Percentiles rank a stretch among this genome's conserved stretches.
phyloP scores from a whole-genome alignment of 2,329 filamentous ascomycete genomes.

The Neonectria neomacrospora region DNA sequence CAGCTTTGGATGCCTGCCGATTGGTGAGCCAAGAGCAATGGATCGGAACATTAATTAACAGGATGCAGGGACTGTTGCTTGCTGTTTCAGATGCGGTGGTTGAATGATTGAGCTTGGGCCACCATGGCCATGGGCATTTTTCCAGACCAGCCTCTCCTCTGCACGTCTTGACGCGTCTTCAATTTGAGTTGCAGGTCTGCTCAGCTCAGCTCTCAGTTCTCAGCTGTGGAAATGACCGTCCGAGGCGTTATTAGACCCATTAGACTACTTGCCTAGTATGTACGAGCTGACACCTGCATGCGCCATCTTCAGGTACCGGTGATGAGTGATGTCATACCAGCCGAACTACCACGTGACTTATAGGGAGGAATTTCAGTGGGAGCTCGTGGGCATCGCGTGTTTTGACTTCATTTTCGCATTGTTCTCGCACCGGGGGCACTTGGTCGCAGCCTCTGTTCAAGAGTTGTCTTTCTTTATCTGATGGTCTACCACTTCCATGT shows the following conservation, averaged over 20 bases:
- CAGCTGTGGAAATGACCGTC: too few relatives aligned
- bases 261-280: too few relatives aligned
- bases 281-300: too few relatives aligned
- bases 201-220: not conserved
- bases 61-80: not conserved
- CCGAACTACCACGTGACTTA: too few relatives aligned
- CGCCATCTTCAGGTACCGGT: too few relatives aligned
- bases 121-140: not conserved
- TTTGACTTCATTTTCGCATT: too few relatives aligned
- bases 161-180: not conserved
- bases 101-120: not conserved
- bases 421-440: too few relatives aligned
- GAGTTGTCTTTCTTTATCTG: not conserved
- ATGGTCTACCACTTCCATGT: not conserved
- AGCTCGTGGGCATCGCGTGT: too few relatives aligned
- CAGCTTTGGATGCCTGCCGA: not conserved
- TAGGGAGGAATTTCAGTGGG: too few relatives aligned
- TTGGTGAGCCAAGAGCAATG: not conserved
- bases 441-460: too few relatives aligned
- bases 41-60: constrained; percentile 1
- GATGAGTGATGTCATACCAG: too few relatives aligned
- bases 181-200: not conserved
- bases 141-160: not conserved
- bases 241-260: too few relatives aligned
- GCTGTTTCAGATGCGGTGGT: constrained; percentile 6